Evolutionary conservation across 23 red algal species (phyloP), one percentile per base, ranked within the genome.

Genomic region (Rhodosorus marinus): DNA sequence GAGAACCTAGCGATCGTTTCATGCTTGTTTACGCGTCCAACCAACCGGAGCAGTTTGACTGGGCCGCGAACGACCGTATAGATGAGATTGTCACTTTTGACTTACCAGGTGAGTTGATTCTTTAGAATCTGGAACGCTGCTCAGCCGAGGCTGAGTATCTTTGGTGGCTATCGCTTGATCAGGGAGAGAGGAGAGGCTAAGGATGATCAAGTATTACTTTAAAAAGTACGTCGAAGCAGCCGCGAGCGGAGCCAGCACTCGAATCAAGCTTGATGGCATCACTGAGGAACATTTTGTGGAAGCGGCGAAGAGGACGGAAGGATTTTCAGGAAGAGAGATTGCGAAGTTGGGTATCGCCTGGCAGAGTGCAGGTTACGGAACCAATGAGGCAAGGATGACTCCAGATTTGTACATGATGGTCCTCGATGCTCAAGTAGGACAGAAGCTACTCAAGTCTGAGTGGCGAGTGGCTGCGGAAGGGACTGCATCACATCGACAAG

Each of bases 11-110:
- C 5, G 56, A 29, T 28, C 35, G 58, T n/a, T 83, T 83, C 25
- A 83, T 83, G 78, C 26, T 83, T 35, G 70, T 83, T 57, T 64
- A 72, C 43, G 78, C 78, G 0, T 69, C 64, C 8, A 83, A 83
- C 52, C 78, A 64, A 5, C 78, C 78, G 19, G 62, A 83, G 54
- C 62, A 72, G 59, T 71, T 83, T 32, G 78, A 83, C 32, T 61
- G 63, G 33, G 78, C 78, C 5, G 78, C 78, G 11, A 42, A 58
- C 36, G 78, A 83, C 64, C 78, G 78, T 41, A 62, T 83, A 51
- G 78, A 83, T 24, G 78, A 83, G 47, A 60, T 83, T 11, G 59
- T 83, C 24, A 43, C 65, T 21, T 72, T 83, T 31, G 54, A 28
- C 11, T 41, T 83, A 51, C 78, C 78, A 4, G 64, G 64, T 3